Evolutionary conservation across 768 basidiomycete genomes (phyloP), one percentile per base, ranked within the genome.

Genomic region (Lactarius vividus): DNA sequence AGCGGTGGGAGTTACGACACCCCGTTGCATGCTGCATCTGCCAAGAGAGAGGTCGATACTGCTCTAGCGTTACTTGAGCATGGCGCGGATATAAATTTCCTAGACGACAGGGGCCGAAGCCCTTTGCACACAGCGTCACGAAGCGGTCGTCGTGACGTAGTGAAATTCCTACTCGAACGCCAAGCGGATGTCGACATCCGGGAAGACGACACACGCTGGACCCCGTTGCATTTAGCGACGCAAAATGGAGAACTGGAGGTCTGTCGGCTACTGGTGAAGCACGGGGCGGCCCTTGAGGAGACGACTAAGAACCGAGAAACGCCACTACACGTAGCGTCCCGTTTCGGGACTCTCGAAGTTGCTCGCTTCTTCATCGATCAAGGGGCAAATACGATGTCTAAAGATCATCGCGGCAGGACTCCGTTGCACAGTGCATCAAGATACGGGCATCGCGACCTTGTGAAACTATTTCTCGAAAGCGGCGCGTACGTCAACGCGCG

Each of bases 81-180:
- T 15, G 63, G 63, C 31, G 63, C 63, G 11, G 13, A 39, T n/a
- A 28, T 53, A 3, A 35, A 64, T 13, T 23, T 15, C 26, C 16
- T 13, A 1, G 63, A 64, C 2, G 2, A 23, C 2, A 7, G 63
- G 55, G 2, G 20, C 7, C 7, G 33, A 33, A 58, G 44, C 13
- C 23, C 63, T 6, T 58, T 64, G 46, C 57, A 64, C 33, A 40
- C 4, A 18, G 57, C 57, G n/a, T 52, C 33, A 46, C 8, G 13
- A 31, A 13, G 39, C 39, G 16, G 58, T 28, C 23, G 55, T n/a
- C 16, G 26, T 23, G 31, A 28, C 1, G 18, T 55, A 23, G 58
- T 60, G n/a, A 29, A n/a, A 10, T 15, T 58, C 1, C 26, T 64
- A 39, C 28, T 64, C 29, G 5, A 7, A 18, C 29, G 59, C 26